Base-by-base conservation (phyloP, 805 yeast species). In the Hanseniaspora clermontiae region DNA sequence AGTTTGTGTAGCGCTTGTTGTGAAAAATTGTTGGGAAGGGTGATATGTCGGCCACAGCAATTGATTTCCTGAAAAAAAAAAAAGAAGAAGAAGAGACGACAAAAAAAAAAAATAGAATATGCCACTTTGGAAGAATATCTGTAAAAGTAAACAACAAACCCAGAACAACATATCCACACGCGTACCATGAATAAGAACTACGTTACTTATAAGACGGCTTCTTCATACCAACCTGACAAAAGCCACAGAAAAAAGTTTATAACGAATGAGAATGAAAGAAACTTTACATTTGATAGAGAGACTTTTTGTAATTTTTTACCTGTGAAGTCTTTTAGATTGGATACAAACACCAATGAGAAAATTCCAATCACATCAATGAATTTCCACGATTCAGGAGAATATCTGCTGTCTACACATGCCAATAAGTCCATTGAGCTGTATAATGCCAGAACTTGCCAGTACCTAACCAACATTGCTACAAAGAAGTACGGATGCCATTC, bases 401-500 rank as follows among this genome's bases (percentile, higher is more conserved):
- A 74, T 66, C 72, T 87, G 37, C 69, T 93, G 37, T 77, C 95
- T 1, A 74, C 93, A 0, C 88, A 95, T 3, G 80, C 82, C 7
- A 95, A 87, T 69, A 91, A 87, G 65, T 75, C 85, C 29, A 81
- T 93, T 63, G 95, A 88, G 63, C 71, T 93, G 19, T 91, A 88
- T 67, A 95, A 91, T 69, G 72, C 77, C n/a, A 72, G 78, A 19
- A 70, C 77, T 37, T 97, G 96, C 6, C 74, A 77, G 55, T 84
- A 81, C 60, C 63, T 76, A 46, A 85, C 83, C 62, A 79, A 88
- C 4, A 77, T 87, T 9, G 83, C 79, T 58, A 83, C 93, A 32
- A 90, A 89, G 70, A 93, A 93, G 65, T 93, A 93, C 63, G 98
- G 98, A 0, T 86, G 89, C 57, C 89, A 87, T 64, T 70, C 87